These are phyloP conservation scores for Penicillium corylophilum DNA, from an alignment of 2,329 filamentous ascomycete genomes.

Conservation along the genomic window DNA sequence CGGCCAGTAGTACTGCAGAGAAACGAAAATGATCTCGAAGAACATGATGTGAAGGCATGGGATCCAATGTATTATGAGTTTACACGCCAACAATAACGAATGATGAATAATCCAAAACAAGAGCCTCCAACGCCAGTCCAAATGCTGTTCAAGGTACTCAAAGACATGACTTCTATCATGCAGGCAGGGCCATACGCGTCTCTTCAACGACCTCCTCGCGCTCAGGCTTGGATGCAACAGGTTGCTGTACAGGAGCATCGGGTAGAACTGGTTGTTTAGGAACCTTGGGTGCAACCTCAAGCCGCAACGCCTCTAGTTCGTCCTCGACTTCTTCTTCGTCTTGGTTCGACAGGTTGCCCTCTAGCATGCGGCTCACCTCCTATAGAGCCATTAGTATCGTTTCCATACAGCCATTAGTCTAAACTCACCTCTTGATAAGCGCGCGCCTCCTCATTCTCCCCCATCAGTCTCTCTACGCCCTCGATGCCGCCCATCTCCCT, in stretches of 20 bases:
- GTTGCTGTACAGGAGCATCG: constrained; percentile 8
- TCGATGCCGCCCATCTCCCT: constrained; percentile 94
- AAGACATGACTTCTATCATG: constrained; percentile 19
- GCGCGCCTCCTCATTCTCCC: constrained; percentile 83
- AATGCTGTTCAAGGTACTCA: constrained; percentile 19
- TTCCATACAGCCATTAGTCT: not conserved
- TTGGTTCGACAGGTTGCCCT: constrained; percentile 82
- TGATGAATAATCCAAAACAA: constrained; percentile 10
- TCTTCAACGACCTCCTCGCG: constrained; percentile 18
- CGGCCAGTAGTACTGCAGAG: constrained; percentile 34
- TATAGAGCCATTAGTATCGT: constrained; percentile 41
- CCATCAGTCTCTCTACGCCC: constrained; percentile 91
- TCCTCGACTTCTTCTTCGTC: constrained; percentile 98
- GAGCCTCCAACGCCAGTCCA: constrained; percentile 24
- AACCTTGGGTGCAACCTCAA: constrained; percentile 53
- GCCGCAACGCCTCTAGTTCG: constrained; percentile 79
- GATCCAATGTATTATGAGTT: constrained; percentile 12
- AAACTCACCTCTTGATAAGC: constrained; percentile 78
- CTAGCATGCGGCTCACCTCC: constrained; percentile 92
- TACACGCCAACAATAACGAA: constrained; percentile 15
- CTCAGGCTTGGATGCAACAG: constrained; percentile 25
- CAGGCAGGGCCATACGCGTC: constrained; percentile 25
- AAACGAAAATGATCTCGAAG: not conserved
- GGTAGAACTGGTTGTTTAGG: constrained; percentile 17
- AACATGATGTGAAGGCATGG: not conserved